Evolutionary conservation across 495 filamentous ascomycete genomes (phyloP), one percentile per base, ranked within the genome.

Genomic region (Annulohypoxylon bovei): DNA sequence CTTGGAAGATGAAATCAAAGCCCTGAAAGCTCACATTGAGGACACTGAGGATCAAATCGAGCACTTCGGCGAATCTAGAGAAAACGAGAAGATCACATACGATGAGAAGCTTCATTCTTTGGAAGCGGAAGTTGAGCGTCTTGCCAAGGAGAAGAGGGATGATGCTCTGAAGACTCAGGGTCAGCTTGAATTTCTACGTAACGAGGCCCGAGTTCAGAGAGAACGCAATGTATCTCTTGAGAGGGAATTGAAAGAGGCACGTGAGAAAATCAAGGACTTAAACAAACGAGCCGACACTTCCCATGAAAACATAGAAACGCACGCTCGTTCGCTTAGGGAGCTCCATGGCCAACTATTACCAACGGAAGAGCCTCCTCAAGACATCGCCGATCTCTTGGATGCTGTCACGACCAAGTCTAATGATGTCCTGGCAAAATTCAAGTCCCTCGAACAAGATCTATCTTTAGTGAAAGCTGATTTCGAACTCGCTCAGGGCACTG

Each of bases 31-130:
- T 25, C 91, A 89, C 53, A 83, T 93, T 0, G 96, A 99, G 27
- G 92, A 97, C 66, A 81, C 91, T 22, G 94, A 98, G 76, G 94
- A 97, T 68, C 94, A 96, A 70, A 85, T 98, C 44, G 93, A 97
- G 65, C 85, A 93, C 23, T 84, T 93, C 22, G 83, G 94, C n/a
- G 94, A 93, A 68, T 90, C 89, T 50, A 87, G 92, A 4, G 92
- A 95, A 59, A 89, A 94, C 70, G 92, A 94, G 67, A 90, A 87
- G 74, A 84, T 86, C 6, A 87, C 84, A 1, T 81, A 86, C 7
- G 91, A 96, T 52, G 87, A 91, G 22, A 89, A 84, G 52, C 84
- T 93, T 16, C 87, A 86, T n/a, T 79, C 83, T 6, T 83, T 97
- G 1, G 87, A 93, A 73, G 78, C 83, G 14, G 92, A 97, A 62